Base-by-base conservation (phyloP, 2,329 filamentous ascomycete species). In the Colletotrichum sp. region DNA sequence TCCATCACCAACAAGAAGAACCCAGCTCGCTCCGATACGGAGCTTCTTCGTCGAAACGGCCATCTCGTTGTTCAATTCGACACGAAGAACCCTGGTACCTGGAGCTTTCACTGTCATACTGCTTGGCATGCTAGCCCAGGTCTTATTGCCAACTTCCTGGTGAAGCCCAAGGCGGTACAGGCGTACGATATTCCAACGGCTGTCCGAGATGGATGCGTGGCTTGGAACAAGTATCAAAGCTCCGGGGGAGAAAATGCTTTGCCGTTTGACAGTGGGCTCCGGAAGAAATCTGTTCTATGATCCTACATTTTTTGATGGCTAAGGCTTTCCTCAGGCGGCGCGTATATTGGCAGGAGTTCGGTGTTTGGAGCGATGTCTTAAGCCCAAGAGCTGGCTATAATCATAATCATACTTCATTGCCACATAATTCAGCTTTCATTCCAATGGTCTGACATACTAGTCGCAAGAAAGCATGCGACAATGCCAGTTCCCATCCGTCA, bases 101-200 rank as follows among this genome's bases (percentile, higher is more conserved):
- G 85, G 85, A 78, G 86, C 43, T 87, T 85, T 77, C 83, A 84
- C 77, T 84, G 82, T 80, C 90, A 91, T 79, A 87, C 91, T 64
- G 88, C 89, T 68, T 92, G 88, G 88, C 88, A 90, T 78, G 18
- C 74, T 2, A 76, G 74, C 38, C 71, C 72, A 8, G 74, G 74
- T 4, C 52, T 76, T 5, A 66, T 74, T 15, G 72, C 72, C 55
- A 76, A 76, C 60, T 56, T 74, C 8, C 8, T 76, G 18, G 71
- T 76, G 0, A 70, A 67, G 32, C 74, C 74, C 24, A 64, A 75
- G 30, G 21, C 21, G 3, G 28, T 76, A 8, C 52, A 15, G 52
- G n/a, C 38, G 13, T 55, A 21, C 15, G 62, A 70, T 7, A 70
- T 76, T 6, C 74, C 74, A 15, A 18, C 38, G 0, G 43, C 58